A percentile compares a stretch with the other conserved stretches of the same genome.
phyloP scores from a whole-genome alignment of 2,329 filamentous ascomycete species.

The Sclerotinia borealis region DNA sequence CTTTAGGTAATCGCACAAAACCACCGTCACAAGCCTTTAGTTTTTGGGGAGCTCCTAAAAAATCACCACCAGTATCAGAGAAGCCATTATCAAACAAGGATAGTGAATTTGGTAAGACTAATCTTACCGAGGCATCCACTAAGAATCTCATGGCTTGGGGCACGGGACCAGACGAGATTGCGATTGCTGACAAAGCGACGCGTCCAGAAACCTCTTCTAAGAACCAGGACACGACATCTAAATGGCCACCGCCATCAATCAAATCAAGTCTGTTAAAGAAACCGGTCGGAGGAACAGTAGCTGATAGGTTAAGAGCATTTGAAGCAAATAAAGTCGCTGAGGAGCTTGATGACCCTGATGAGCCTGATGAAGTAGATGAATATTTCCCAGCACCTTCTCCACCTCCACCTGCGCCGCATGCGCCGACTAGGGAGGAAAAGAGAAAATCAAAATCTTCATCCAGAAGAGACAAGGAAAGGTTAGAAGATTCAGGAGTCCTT shows the following conservation, averaged over 20 bases:
- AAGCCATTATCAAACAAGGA: constrained; percentile 22
- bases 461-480: background rate
- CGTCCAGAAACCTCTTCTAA: constrained; percentile 41
- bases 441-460: constrained; percentile 3
- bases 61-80: constrained; percentile 21
- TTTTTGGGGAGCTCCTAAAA: constrained; percentile 52
- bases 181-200: constrained; percentile 45
- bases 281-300: constrained; percentile 45
- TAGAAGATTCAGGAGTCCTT: background rate
- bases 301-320: constrained; percentile 52
- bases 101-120: constrained; percentile 16
- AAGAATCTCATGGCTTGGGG: constrained; percentile 35
- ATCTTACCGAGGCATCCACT: constrained; percentile 23
- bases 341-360: constrained; percentile 4
- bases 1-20: constrained; percentile 2
- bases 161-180: constrained; percentile 39
- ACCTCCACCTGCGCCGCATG: constrained; percentile 18
- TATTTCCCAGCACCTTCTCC: constrained; percentile 28
- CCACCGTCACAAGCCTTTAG: constrained; percentile 38
- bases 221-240: constrained; percentile 38
- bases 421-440: constrained; percentile 15
- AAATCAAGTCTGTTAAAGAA: constrained; percentile 41
- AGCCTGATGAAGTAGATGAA: constrained; percentile 15
- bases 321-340: constrained; percentile 38
- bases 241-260: constrained; percentile 33